Conservation (phyloP, 768 basidiomycete species). For the Russula sp. region DNA sequence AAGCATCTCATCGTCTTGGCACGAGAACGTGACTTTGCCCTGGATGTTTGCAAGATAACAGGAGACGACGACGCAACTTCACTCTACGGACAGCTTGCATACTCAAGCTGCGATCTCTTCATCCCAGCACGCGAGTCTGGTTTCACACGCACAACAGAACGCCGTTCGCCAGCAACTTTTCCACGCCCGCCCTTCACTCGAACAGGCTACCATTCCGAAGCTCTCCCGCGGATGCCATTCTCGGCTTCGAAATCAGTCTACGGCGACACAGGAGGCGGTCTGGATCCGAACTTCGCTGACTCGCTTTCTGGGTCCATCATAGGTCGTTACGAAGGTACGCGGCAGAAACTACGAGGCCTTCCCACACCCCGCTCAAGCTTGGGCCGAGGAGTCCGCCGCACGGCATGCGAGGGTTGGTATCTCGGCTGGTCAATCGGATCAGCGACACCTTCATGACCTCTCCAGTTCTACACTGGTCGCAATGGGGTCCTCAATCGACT, state of each 20-base stretch:
- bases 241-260: constrained; percentile 23
- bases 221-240: constrained; percentile 15
- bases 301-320: constrained; percentile 24
- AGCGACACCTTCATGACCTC: neutral
- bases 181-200: constrained; percentile 4
- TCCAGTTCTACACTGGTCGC: constrained; percentile 16
- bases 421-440: constrained; percentile 9
- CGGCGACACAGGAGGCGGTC: constrained; percentile 8
- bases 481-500: constrained; percentile 24
- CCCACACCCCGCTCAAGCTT: neutral
- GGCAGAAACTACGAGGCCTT: neutral
- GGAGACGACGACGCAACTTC: neutral
- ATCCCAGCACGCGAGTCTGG: constrained; percentile 17
- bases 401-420: constrained; percentile 1
- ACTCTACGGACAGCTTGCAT: constrained; percentile 19
- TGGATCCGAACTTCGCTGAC: constrained; percentile 11
- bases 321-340: constrained; percentile 14
- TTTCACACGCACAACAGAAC: constrained; percentile 19
- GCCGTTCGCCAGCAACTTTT: constrained; percentile 7
- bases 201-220: constrained; percentile 18
- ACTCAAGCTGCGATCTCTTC: constrained; percentile 13
- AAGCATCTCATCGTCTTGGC: constrained; percentile 22
- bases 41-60: constrained; percentile 23
- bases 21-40: constrained; percentile 20
- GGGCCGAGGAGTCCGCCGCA: neutral